Evolutionary conservation across 1,139 yeast species (phyloP).

Genomic region (Geotrichum fermentans): DNA sequence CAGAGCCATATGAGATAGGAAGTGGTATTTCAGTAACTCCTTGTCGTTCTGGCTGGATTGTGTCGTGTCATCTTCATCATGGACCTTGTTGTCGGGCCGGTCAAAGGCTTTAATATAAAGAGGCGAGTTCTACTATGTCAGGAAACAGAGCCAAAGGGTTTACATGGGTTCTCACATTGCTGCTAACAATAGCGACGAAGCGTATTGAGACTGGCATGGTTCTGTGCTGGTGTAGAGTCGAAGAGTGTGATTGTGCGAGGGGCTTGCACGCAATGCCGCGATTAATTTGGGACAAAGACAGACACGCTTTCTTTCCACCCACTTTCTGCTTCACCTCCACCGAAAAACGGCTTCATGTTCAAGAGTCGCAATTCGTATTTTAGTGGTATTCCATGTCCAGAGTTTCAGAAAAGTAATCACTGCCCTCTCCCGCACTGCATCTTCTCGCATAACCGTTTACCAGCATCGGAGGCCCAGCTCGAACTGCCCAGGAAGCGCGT

Average conservation of each 20-base stretch:
- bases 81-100: constrained; percentile 5
- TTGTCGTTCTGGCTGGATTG: constrained; percentile 21
- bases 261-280: too few species aligned
- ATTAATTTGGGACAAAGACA: not conserved
- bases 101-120: constrained; percentile 30
- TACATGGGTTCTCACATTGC: constrained; percentile 27
- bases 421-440: constrained; percentile 33
- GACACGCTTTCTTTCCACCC: not conserved
- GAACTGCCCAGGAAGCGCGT: not conserved
- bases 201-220: constrained; percentile 29
- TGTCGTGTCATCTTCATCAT: constrained; percentile 15
- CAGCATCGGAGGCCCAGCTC: too few species aligned
- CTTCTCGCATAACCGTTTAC: constrained; percentile 32
- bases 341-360: constrained; percentile 24
- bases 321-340: not conserved
- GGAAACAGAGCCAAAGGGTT: not conserved
- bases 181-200: constrained; percentile 33
- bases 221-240: constrained; percentile 13
- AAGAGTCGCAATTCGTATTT: constrained; percentile 21
- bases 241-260: not conserved
- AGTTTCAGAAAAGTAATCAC: constrained; percentile 14
- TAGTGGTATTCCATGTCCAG: constrained; percentile 30
- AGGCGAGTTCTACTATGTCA: constrained; percentile 31
- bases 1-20: constrained; percentile 42
- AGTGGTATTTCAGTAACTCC: constrained; percentile 35